Evolutionary conservation across 495 filamentous ascomycete species (phyloP).

Genomic region (Aspergillus incahuasiensis): DNA sequence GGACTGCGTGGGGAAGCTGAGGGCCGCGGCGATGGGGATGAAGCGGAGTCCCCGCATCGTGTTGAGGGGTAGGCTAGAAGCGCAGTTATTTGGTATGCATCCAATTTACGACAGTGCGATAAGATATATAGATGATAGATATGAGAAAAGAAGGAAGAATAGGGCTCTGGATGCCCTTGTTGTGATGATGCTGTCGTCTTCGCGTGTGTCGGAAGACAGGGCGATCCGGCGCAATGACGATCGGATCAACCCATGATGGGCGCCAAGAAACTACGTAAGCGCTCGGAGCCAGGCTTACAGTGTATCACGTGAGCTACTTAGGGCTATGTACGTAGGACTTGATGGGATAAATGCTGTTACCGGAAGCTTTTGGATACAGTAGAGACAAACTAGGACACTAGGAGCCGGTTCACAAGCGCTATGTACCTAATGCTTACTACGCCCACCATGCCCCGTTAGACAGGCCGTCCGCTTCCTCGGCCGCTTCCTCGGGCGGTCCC

Average conservation of each 20-base stretch:
- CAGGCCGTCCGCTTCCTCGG: too few species aligned
- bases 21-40: constrained; percentile 24
- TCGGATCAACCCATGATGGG: not conserved
- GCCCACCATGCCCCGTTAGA: too few species aligned
- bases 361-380: too few species aligned
- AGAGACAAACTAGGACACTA: too few species aligned
- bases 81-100: not conserved
- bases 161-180: not conserved
- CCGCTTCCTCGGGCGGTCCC: too few species aligned
- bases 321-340: too few species aligned
- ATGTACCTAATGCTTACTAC: too few species aligned
- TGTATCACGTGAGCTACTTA: not conserved
- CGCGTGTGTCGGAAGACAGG: not conserved
- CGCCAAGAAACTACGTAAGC: constrained; percentile 19
- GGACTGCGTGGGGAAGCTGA: constrained; percentile 30
- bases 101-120: not conserved
- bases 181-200: constrained; percentile 1
- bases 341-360: too few species aligned
- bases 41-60: constrained; percentile 36
- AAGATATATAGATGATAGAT: not conserved
- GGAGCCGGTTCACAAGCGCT: too few species aligned
- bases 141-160: not conserved
- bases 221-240: constrained; percentile 3
- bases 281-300: not conserved
- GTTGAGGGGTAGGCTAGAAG: not conserved